Evolutionary conservation across 2,329 filamentous ascomycete genomes (phyloP).

Genomic region (Aspergillus novofumigatus): DNA sequence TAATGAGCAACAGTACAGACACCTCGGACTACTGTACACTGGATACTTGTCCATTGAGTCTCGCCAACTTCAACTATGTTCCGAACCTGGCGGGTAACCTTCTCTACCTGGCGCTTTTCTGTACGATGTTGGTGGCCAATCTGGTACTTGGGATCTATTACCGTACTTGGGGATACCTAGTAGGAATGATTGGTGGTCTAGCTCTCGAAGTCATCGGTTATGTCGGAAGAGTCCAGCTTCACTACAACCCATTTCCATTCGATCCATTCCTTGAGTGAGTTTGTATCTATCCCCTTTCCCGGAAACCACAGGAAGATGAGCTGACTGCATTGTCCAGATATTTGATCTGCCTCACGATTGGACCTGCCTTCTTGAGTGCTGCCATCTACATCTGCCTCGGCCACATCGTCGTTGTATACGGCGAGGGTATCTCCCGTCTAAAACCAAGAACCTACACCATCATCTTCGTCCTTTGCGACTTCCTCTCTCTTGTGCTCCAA

Average conservation of each 20-base stretch:
- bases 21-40: conserved; percentile 27
- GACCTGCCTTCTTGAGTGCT: conserved; percentile 28
- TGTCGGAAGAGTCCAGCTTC: conserved; percentile 52
- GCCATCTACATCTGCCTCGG: conserved; percentile 59
- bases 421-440: conserved; percentile 30
- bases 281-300: not conserved
- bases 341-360: not conserved
- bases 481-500: conserved; percentile 59
- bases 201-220: conserved; percentile 59
- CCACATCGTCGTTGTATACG: conserved; percentile 35
- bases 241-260: conserved; percentile 44
- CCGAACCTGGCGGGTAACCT: conserved; percentile 53
- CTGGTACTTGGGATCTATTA: conserved; percentile 41
- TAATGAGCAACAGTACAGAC: not conserved
- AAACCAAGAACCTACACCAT: conserved; percentile 30
- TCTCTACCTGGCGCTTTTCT: conserved; percentile 50
- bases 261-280: conserved; percentile 41
- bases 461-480: conserved; percentile 60
- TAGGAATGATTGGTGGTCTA: conserved; percentile 52
- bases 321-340: not conserved
- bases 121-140: conserved; percentile 40
- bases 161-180: conserved; percentile 47
- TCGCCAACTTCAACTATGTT: conserved; percentile 50
- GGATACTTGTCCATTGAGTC: conserved; percentile 29
- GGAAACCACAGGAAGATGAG: not conserved